Base-by-base conservation (phyloP, 306 rosid genomes). In the Vigna trinervia region DNA sequence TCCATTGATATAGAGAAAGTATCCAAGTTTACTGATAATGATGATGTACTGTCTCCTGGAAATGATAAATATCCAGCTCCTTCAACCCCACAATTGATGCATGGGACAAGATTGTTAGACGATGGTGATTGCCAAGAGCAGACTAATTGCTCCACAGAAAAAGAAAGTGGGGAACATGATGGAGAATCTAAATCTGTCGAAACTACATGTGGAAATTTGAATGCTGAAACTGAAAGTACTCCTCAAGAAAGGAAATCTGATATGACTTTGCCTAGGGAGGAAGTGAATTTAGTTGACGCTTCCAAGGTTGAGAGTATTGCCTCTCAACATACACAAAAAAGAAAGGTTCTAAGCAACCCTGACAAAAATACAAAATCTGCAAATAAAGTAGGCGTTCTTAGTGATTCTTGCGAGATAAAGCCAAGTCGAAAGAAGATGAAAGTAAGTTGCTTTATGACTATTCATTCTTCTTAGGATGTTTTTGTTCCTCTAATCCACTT, bases 41-140 rank as follows among this genome's bases (percentile, higher is more conserved):
- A 91, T 64, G 81, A 32, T 38, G 93, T 91, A 69, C 89, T 76
- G 54, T 84, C 86, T 26, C 73, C 78, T 11, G 90, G 90, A 62
- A 89, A 82, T 79, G 97, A 92, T 64, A 89, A 86, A 83, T 95
- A 87, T 74, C 97, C 99, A 2, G 98, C 98, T 81, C 99, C 99
- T 77, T 92, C 96, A 34, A 95, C 96, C 30, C 99, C 97, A 58
- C 98, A 92, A 64, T 76, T 92, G 78, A 86, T 86, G 43, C 96
- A 87, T n/a, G 96, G 89, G 51, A 81, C 75, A 17, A 80, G 96
- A 63, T 82, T 88, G 62, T 64, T 88, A 57, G 97, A 92, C 50
- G 93, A 90, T 62, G 92, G 96, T 11, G 97, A 89, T 83, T 95
- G 98, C 84, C 96, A 86, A 62, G 95, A 90, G 52, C 95, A 92